Evolutionary conservation across 164 flowering plant genomes (phyloP), one percentile per base, ranked within the genome.

Genomic region (Santalum album): DNA sequence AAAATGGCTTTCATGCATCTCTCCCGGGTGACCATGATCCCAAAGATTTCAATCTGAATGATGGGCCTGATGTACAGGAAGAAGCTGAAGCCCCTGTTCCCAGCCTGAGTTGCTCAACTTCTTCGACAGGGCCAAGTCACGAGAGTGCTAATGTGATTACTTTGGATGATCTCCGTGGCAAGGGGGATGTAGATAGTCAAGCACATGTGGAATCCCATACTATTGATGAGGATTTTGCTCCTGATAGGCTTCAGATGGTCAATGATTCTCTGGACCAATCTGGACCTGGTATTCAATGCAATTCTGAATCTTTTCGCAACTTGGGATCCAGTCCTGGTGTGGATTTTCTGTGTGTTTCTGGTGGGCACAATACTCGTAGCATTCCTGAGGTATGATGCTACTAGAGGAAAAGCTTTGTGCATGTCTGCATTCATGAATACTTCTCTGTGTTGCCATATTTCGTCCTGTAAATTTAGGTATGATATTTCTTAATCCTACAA

Each of bases 281-380:
- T 29, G 34, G 34, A 29, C 9, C 34, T 29, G 17, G 11, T 1
- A 18, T 21, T 17, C 45, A 39, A 51, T 4, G 54, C 43, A 29
- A 29, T 45, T 20, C 53, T 10, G 57, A 42, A 42, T 23, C 60
- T 19, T 34, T 35, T 18, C 51, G 67, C 25, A 25, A 23, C 35
- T 64, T 26, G 9, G 54, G 52, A 40, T 39, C 58, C 34, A 52
- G 20, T 19, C 38, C 67, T 15, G 61, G 36, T 3, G 55, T 59
- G 44, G 54, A 56, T 11, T 57, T 58, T 58, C 59, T 58, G 44
- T 62, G 66, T 58, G 53, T 49, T 15, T 49, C 63, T 15, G 51
- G 44, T 26, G 66, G 60, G 6, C 35, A 59, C 44, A 58, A 59
- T 22, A 25, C 53, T 1, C 6, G 25, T 32, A 54, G 54, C 25